Evolutionary conservation across 345 rosid species (phyloP), one percentile per base, ranked within the genome.

Genomic region (Balakata baccata): DNA sequence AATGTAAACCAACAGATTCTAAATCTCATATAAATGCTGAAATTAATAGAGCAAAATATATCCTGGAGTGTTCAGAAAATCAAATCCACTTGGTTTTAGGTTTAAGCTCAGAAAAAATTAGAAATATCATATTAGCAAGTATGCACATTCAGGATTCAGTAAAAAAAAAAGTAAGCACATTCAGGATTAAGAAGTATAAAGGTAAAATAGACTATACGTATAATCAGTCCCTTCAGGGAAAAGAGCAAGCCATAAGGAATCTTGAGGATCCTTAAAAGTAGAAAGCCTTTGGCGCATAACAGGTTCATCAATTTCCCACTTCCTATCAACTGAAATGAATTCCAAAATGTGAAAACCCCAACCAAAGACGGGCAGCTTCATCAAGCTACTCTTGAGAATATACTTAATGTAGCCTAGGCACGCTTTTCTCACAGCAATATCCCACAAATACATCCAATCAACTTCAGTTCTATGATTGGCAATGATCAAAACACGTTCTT

Each of bases 141-240:
- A 77, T 47, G 75, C 67, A 41, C 23, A n/a, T 74, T 66, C 59
- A 74, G 73, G 7, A 49, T 13, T 25, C n/a, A n/a, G n/a, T n/a
- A n/a, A n/a, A n/a, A n/a, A n/a, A n/a, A n/a, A n/a, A 29, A 68
- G 70, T 67, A 77, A 39, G 75, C 67, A 41, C 23, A n/a, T 74
- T 66, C 59, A 74, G 73, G 7, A 49, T 13, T 25, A 47, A 47
- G 50, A 70, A 81, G 75, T 67, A 65, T 37, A 43, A 49, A 74
- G 68, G 64, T 76, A 74, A 78, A 59, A 58, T 38, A 73, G 74
- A 46, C 74, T 70, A 58, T 86, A 92, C 96, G 92, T 87, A 79
- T 85, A 92, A 83, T 92, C 93, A 43, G 97, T 92, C 82, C 97
- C 97, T 83, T 92, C 93, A 0, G 97, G 97, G 84, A 92, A 92